phyloP scores from a whole-genome alignment of 2,329 filamentous ascomycete species.

The Calonectria honghensis region DNA sequence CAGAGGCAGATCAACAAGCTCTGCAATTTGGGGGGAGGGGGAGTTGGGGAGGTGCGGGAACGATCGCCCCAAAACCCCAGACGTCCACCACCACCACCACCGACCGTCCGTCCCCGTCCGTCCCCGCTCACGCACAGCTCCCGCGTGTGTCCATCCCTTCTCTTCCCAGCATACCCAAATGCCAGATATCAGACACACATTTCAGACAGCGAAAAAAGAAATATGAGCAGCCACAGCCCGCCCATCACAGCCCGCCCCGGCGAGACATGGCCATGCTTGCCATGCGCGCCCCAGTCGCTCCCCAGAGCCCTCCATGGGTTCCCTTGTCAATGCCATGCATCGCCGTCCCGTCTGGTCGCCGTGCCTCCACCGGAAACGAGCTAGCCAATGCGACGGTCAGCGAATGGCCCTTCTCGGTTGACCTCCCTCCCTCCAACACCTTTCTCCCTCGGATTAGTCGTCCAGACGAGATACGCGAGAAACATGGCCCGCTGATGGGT shows the following conservation, averaged over 20 bases:
- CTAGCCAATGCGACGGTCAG: constrained; percentile 30
- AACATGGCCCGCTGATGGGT: constrained; percentile 48
- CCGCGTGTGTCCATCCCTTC: constrained; percentile 45
- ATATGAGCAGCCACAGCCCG: constrained; percentile 10
- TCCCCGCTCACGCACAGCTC: constrained; percentile 48
- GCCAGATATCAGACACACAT: constrained; percentile 37
- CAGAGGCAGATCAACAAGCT: constrained; percentile 31
- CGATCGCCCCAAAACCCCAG: constrained; percentile 58
- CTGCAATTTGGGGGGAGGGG: constrained; percentile 32
- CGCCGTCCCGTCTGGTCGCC: constrained; percentile 43
- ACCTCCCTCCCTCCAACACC: constrained; percentile 37
- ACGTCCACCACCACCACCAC: constrained; percentile 52
- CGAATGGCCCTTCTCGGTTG: constrained; percentile 18
- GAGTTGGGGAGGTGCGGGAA: constrained; percentile 58
- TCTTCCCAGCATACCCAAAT: constrained; percentile 33
- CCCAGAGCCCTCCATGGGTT: constrained; percentile 41
- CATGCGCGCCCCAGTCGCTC: constrained; percentile 42
- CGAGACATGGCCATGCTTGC: constrained; percentile 44
- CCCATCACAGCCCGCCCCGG: constrained; percentile 14
- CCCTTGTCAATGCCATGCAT: constrained; percentile 49
- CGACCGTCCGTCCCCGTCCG: constrained; percentile 35
- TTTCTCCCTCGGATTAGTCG: constrained; percentile 39
- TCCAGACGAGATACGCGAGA: constrained; percentile 53
- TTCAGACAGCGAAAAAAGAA: constrained; percentile 28
- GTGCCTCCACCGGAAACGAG: constrained; percentile 43